Evolutionary conservation across 305 asterid genomes (phyloP), one percentile per base, ranked within the genome.

Genomic region (Solanum aculeatissimum): DNA sequence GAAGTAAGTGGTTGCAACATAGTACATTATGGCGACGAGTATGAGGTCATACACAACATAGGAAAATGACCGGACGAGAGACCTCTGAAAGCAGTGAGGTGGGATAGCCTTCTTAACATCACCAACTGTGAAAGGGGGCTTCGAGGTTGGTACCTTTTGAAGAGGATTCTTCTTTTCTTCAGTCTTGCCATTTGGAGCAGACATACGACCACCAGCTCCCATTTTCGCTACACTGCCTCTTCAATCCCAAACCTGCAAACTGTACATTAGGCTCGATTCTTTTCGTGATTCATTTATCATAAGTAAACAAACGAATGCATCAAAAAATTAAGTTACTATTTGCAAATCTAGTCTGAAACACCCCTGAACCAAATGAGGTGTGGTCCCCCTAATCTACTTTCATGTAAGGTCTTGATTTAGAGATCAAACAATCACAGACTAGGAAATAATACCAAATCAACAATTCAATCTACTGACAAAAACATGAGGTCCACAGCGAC

Each of bases 131-230:
- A 92, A 92, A 6, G 92, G 90, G 13, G 95, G 95, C 87, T 90
- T 92, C 4, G 91, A 43, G 87, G 74, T 65, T n/a, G 94, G 95
- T 9, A 87, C 93, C 84, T 92, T 81, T 53, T 87, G 81, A 70
- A 86, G 15, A 65, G 86, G 77, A 70, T 83, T 84, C 84, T 85
- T 87, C 89, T 81, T 87, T 38, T 62, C 69, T 16, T 53, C 92
- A 40, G 82, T 60, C 40, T 70, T 72, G 45, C 84, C 19, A 9
- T 84, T 55, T 69, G 83, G 84, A 86, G 81, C 84, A 70, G 93
- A 77, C 91, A 88, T 87, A 77, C 92, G 92, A 9, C 97, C 97
- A 47, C 95, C 94, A 32, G 91, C 97, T 72, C 97, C 97, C 95
- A 93, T 93, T 82, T 7, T 84, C 14, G 23, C 55, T 75, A 16